Evolutionary conservation across 352 stramenopile genomes (phyloP), one percentile per base, ranked within the genome.

Genomic region (Pythium folliculosum): DNA sequence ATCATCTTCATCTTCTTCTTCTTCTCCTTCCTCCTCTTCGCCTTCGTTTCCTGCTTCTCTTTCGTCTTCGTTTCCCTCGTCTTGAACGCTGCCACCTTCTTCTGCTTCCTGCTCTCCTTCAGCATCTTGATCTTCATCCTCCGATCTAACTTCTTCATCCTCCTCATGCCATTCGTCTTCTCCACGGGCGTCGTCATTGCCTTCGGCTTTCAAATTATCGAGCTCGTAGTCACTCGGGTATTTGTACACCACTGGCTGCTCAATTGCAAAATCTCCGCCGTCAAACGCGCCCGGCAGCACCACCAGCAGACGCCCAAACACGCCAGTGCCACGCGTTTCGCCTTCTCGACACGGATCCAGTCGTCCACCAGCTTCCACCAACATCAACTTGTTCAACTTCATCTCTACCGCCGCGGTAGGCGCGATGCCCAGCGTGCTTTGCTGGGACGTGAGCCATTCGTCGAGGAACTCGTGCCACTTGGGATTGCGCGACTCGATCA

Each of bases 291-390:
- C 56, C 5, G 77, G 77, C 5, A 82, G 61, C 66, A 81, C 63
- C 8, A 85, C 60, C 25, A 84, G 56, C 4, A 85, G 53, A 4
- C 75, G 78, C 1, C 72, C 77, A 35, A 84, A 78, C 72, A 85
- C 82, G 1, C 77, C 77, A 21, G 48, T 38, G 40, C 76, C 72
- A 49, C 82, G 82, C 69, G 80, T 70, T 45, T 67, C 82, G 38
- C 84, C 75, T n/a, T 76, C 63, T 61, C 82, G 12, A 19, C 8
- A 17, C 8, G 25, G 13, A 12, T 57, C 27, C 13, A 57, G 5
- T 14, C 32, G 51, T 6, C 14, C 32, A 12, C 72, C 22, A 43
- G 56, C 35, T 63, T 35, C 50, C 80, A 81, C 62, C 21, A 82
- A 40, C 3, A 84, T 63, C 59, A 84, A 25, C 60, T 80, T 84